Evolutionary conservation across 495 filamentous ascomycete species (phyloP), one percentile per base, ranked within the genome.

Genomic region (Penicillium flavigenum): DNA sequence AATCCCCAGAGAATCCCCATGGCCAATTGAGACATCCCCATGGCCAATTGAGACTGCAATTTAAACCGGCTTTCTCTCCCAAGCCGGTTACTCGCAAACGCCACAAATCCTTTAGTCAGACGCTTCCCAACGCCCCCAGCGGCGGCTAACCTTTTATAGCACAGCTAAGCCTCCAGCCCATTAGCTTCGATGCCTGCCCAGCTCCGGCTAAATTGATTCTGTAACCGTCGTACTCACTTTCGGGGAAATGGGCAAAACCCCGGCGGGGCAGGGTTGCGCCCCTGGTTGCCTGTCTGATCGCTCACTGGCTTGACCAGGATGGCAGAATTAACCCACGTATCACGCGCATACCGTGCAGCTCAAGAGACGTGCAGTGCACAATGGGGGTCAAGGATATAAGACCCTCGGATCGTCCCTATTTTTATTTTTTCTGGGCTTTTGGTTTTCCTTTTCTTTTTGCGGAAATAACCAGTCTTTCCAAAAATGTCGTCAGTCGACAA

Each of bases 291-390:
- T n/a, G 31, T 51, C 34, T 9, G 34, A 29, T 19, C 48, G 36
- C 5, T 29, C 8, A 11, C 20, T 31, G 34, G 26, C 34, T 54
- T 19, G 26, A 47, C 26, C 1, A 20, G 44, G 44, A 5, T 27
- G 10, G 24, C 26, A 26, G 11, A 41, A 47, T 38, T 47, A 20
- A 47, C 47, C 31, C 53, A 55, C 53, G 53, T 55, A 55, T 55
- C 53, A 55, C 34, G 32, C 43, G 43, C n/a, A 32, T 19, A 11
- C n/a, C 10, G 16, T 31, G 11, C 12, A 19, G 22, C 11, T 4
- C 31, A 22, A 12, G 27, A 22, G n/a, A 36, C 5, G 41, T 12
- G 11, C 7, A n/a, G 41, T 12, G 11, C 7, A n/a, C 4, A 39
- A 39, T 26, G 42, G 9, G 2, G 32, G 20, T 20, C 20, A 20